Conservation (phyloP, 1,284 basidiomycete genomes). For the Ceratobasidium sp. region DNA sequence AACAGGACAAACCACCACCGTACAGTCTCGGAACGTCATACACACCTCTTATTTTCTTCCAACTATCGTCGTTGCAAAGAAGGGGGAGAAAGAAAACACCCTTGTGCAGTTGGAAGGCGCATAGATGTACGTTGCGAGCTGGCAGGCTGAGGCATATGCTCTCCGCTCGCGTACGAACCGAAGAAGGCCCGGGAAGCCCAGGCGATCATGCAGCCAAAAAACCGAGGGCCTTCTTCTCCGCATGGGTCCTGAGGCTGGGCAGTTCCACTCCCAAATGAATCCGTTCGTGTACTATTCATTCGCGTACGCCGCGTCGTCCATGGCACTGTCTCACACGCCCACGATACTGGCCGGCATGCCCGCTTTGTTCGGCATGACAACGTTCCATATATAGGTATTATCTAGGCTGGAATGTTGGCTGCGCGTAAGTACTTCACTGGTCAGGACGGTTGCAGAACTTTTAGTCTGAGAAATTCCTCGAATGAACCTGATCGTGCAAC, state of each 20-base stretch:
- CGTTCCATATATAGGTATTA: conserved; percentile 6
- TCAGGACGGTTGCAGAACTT: neutral
- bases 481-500: neutral
- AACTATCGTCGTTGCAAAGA: conserved; percentile 3
- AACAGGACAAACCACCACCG: too few species aligned
- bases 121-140: conserved; percentile 2
- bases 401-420: conserved; percentile 7
- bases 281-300: too few species aligned
- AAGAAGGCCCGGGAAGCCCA: conserved; percentile 36
- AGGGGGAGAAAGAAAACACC: conserved; percentile 10
- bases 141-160: conserved; percentile 5
- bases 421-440: neutral
- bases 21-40: conserved; percentile 19
- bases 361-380: conserved; percentile 34
- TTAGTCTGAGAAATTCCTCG: neutral
- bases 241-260: conserved; percentile 23
- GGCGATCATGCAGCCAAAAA: conserved; percentile 36
- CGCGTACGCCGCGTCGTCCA: too few species aligned
- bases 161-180: conserved; percentile 31
- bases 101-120: neutral
- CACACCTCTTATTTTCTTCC: neutral
- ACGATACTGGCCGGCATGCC: conserved; percentile 11
- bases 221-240: conserved; percentile 11
- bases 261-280: neutral
- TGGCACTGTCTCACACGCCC: neutral